These are phyloP conservation scores for Solanum sparsipilum DNA, from an alignment of 257 asterid species.

Conservation along the genomic window DNA sequence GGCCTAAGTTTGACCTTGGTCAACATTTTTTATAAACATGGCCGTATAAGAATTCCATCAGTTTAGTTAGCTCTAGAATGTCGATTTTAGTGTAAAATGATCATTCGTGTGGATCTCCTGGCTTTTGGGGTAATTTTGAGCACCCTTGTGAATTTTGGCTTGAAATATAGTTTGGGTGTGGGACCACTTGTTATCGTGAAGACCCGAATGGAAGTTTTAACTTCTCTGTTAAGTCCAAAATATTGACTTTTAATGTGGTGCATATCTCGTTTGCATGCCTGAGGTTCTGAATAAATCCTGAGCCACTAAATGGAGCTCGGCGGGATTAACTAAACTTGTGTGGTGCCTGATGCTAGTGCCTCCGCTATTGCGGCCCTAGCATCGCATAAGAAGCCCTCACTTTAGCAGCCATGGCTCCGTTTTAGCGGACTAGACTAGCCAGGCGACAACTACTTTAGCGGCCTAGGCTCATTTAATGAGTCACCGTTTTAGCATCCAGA, in stretches of 20 bases:
- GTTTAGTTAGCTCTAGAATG: background rate
- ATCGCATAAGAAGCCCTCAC: fast-evolving
- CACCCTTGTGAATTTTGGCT: background rate
- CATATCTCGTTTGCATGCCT: too few species aligned
- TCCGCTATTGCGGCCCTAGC: background rate
- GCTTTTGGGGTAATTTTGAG: too few species aligned
- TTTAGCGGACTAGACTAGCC: too few species aligned
- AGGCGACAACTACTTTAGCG: too few species aligned
- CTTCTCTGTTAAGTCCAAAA: fast-evolving
- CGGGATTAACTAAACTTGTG: fast-evolving
- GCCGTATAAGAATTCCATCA: fast-evolving
- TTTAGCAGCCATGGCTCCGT: too few species aligned
- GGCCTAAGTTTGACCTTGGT: background rate
- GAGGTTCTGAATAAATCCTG: background rate
- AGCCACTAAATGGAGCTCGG: too few species aligned
- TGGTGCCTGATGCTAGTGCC: background rate
- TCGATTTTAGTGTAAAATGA: background rate
- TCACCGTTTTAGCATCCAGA: too few species aligned
- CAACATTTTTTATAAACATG: background rate
- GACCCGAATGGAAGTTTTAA: too few species aligned
- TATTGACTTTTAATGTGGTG: too few species aligned
- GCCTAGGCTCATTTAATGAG: too few species aligned
- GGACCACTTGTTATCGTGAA: background rate
- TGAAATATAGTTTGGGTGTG: background rate
- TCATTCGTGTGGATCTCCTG: background rate